Evolutionary conservation across 2,329 filamentous ascomycete species (phyloP), one percentile per base, ranked within the genome.

Genomic region (Xylariaceae sp.): DNA sequence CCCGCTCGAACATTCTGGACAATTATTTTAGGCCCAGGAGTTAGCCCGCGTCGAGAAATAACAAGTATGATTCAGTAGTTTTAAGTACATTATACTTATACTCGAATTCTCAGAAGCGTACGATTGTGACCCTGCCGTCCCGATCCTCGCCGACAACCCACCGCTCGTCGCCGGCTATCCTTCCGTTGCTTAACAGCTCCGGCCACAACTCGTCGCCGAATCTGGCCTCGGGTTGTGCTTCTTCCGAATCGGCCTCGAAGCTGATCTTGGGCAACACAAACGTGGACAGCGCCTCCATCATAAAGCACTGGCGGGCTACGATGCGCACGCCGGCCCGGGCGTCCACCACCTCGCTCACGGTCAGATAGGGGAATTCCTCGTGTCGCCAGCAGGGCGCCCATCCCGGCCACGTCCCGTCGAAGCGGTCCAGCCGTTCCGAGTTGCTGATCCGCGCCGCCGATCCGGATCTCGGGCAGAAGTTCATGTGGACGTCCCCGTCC

Each of bases 101-200:
- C 23, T 26, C 23, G 4, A 26, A 9, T 4, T 26, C 23, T 26
- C 23, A 79, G 57, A 88, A 87, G 52, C 77, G 69, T 56, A 81
- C 71, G 52, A 88, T 71, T 0, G 82, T 81, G 44, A 88, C 67
- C 56, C 78, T 75, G 29, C 80, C 76, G 7, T 74, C 66, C 1
- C 62, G 59, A 65, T 84, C 84, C 71, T 87, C 81, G 0, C 85
- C 85, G 10, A 88, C 69, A n/a, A 88, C 50, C 78, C 84, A 87
- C 52, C 82, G 71, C 68, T 88, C 85, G 57, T 85, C 82, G 1
- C 84, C 86, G 37, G 72, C 78, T 16, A 88, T 81, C 57, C 75
- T 76, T 1, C 82, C 84, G 63, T 77, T 81, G 1, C 68, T 76
- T 45, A 82, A 70, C 32, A 88, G 66, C 65, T 81, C 74, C 19